Percentiles rank a stretch among this genome's conserved stretches.
phyloP scores from a whole-genome alignment of 2,329 filamentous ascomycete species.

The Blastomyces silverae region DNA sequence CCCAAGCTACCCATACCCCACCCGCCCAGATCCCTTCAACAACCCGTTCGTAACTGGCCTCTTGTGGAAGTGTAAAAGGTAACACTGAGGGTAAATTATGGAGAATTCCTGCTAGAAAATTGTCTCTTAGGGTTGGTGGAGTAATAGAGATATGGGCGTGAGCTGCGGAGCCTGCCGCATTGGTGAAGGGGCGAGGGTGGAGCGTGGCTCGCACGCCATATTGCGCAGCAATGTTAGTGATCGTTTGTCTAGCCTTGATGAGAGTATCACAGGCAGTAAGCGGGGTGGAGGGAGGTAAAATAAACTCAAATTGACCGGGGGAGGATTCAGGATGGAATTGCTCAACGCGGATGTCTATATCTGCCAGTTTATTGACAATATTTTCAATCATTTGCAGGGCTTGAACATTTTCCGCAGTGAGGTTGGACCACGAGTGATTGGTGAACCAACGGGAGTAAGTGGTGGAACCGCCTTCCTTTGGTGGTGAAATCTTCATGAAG shows the following conservation, averaged over 20 bases:
- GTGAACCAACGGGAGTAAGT: conserved; percentile 47
- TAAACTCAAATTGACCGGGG: conserved; percentile 69
- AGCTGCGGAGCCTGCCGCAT: conserved; percentile 56
- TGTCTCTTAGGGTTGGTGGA: conserved; percentile 45
- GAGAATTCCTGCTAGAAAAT: conserved; percentile 67
- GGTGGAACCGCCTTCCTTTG: conserved; percentile 26
- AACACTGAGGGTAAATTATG: conserved; percentile 58
- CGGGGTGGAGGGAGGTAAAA: conserved; percentile 57
- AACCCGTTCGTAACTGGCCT: conserved; percentile 62
- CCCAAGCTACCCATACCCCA: conserved; percentile 74
- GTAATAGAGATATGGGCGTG: conserved; percentile 65
- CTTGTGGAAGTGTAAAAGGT: conserved; percentile 61
- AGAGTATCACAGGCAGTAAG: conserved; percentile 65
- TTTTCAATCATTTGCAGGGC: conserved; percentile 57
- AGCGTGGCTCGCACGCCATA: conserved; percentile 62
- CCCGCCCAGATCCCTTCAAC: conserved; percentile 67
- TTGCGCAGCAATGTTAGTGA: conserved; percentile 57
- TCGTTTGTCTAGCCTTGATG: conserved; percentile 62
- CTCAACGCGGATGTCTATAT: conserved; percentile 59
- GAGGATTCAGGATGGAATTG: conserved; percentile 70
- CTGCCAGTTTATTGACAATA: conserved; percentile 55
- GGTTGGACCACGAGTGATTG: conserved; percentile 65
- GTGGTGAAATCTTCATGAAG: conserved; percentile 51
- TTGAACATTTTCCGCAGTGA: conserved; percentile 54
- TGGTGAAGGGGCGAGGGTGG: conserved; percentile 61